phyloP scores from a whole-genome alignment of 1,284 basidiomycete genomes.

The Cryptococcus sp. region DNA sequence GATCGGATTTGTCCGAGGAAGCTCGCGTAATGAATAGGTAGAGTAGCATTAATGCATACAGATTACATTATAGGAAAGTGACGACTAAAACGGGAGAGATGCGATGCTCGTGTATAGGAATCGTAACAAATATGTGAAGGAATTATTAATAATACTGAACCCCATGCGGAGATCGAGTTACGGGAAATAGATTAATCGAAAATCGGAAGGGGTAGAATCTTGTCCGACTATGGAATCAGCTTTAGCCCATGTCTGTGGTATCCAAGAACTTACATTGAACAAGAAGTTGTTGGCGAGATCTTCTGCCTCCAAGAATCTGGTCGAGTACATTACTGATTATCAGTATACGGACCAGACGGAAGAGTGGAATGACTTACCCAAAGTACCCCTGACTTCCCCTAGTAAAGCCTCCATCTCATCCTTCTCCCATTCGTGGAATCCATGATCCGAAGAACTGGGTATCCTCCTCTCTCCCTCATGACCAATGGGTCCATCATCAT shows the following conservation, averaged over 20 bases:
- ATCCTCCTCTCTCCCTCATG: constrained; percentile 14
- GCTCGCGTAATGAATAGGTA: too few species aligned
- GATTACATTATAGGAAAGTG: too few species aligned
- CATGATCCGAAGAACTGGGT: constrained; percentile 56
- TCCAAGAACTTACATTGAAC: constrained; percentile 59
- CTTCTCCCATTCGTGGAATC: constrained; percentile 74
- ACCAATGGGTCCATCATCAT: not conserved
- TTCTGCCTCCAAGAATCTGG: constrained; percentile 77
- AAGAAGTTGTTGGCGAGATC: constrained; percentile 83
- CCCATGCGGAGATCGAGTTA: too few species aligned
- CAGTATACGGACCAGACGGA: constrained; percentile 34
- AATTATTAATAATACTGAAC: too few species aligned
- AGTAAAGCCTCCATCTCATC: constrained; percentile 83
- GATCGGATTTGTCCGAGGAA: too few species aligned
- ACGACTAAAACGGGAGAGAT: too few species aligned
- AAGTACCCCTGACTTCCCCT: constrained; percentile 69
- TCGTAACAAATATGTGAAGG: too few species aligned
- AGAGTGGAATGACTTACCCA: constrained; percentile 56
- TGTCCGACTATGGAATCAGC: constrained; percentile 55
- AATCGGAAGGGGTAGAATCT: constrained; percentile 52
- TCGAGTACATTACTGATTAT: constrained; percentile 64
- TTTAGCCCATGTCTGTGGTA: not conserved
- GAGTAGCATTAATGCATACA: too few species aligned
- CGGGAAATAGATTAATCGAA: constrained; percentile 35
- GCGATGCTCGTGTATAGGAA: too few species aligned